phyloP scores from a whole-genome alignment of 352 stramenopile genomes.

The Pythium coloratum region DNA sequence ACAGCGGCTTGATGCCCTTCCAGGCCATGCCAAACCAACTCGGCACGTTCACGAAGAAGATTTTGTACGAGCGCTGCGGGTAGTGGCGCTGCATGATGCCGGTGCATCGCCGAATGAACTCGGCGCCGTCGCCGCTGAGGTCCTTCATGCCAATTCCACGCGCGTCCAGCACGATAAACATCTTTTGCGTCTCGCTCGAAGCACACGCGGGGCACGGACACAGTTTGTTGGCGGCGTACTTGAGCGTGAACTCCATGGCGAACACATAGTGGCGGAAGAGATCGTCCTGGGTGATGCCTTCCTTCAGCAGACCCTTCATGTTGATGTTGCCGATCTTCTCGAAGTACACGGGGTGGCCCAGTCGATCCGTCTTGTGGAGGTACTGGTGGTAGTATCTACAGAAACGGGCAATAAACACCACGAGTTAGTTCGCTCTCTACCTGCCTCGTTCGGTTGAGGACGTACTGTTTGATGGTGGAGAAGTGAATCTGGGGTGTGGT shows the following conservation, averaged over 20 bases:
- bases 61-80: slow-evolving; percentile 88
- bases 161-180: slow-evolving; percentile 77
- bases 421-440: background rate
- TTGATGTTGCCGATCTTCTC: slow-evolving; percentile 85
- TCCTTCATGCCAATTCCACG: slow-evolving; percentile 75
- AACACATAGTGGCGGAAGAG: slow-evolving; percentile 86
- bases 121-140: slow-evolving; percentile 69
- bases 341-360: slow-evolving; percentile 78
- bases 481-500: slow-evolving; percentile 58
- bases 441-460: background rate
- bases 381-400: slow-evolving; percentile 74
- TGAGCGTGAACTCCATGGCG: slow-evolving; percentile 81
- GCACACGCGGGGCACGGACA: slow-evolving; percentile 61
- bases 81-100: slow-evolving; percentile 89
- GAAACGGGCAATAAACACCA: slow-evolving; percentile 3
- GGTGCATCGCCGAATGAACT: slow-evolving; percentile 82
- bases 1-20: slow-evolving; percentile 86
- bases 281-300: slow-evolving; percentile 57
- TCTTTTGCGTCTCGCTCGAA: slow-evolving; percentile 67
- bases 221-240: slow-evolving; percentile 59
- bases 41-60: slow-evolving; percentile 91
- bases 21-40: slow-evolving; percentile 91
- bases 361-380: slow-evolving; percentile 79
- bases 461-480: slow-evolving; percentile 65
- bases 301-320: slow-evolving; percentile 74